Evolutionary conservation across 106 monocot genomes (phyloP), one percentile per base, ranked within the genome.

Genomic region (Agapanthus africanus): DNA sequence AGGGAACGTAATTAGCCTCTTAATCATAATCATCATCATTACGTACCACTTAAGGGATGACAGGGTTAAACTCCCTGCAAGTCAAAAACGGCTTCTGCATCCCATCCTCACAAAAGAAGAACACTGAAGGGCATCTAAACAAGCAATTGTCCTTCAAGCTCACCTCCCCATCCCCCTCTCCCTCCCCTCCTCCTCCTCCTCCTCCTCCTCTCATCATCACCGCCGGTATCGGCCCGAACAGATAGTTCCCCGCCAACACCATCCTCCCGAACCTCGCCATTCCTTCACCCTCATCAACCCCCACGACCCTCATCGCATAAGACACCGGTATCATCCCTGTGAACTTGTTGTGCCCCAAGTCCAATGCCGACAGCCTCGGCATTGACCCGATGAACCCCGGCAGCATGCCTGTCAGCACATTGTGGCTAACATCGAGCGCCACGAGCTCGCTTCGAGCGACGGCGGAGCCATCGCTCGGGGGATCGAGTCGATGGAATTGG

Each of bases 221-320:
- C 28, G 72, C 70, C 51, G 91, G 91, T 28, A 91, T 76, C 19
- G 82, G 80, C 52, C 87, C 91, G 50, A 68, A 85, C 68, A 92
- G 47, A 40, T 83, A 92, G 54, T 88, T 88, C 63, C 87, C 88
- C 15, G 80, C 73, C 37, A 92, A 70, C 62, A 83, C 36, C 73
- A 92, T 56, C 83, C 85, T 67, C 49, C 18, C 72, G 69, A 91
- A 76, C 59, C 69, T 73, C 32, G 50, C 72, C 46, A 26, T 40
- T 7, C 44, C 74, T 2, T n/a, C n/a, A n/a, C n/a, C n/a, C n/a
- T n/a, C n/a, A n/a, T 30, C 68, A 0, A 16, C 15, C 30, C 74
- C 79, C 40, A 73, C 78, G 41, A 49, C 83, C 73, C 80, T 70
- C 28, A 76, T 39, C 6, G 85, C 88, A 78, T 87, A 88, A 68